A percentile compares a stretch with the other conserved stretches of the same genome.
phyloP scores from a whole-genome alignment of 2,329 filamentous ascomycete genomes.

The Elsinoe necatrix region DNA sequence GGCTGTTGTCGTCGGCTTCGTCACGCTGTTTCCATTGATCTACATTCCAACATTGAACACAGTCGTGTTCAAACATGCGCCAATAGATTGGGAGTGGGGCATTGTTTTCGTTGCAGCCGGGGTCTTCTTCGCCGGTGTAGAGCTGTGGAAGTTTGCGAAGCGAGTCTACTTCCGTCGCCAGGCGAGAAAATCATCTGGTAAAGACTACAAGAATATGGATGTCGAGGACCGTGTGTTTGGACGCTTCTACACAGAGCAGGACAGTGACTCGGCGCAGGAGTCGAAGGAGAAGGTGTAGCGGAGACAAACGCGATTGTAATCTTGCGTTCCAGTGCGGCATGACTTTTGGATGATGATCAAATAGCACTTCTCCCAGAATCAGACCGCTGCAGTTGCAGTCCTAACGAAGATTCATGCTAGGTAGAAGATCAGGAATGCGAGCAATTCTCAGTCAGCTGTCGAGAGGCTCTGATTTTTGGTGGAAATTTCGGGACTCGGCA shows the following conservation, averaged over 20 bases:
- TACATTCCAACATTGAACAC: constrained; percentile 63
- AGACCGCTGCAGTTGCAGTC: no score
- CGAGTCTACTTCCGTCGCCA: constrained; percentile 43
- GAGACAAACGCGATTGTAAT: neutral
- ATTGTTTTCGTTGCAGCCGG: constrained; percentile 54
- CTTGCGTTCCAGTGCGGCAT: no score
- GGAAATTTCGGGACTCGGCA: no score
- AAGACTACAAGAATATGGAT: constrained; percentile 18
- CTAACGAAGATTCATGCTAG: no score
- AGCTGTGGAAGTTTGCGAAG: constrained; percentile 61
- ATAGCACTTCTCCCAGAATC: no score
- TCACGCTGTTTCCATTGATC: constrained; percentile 39
- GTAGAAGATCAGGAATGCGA: no score
- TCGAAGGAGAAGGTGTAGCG: neutral
- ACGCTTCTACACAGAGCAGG: neutral
- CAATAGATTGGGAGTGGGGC: constrained; percentile 62
- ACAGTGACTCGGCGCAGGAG: neutral
- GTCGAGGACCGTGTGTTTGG: constrained; percentile 15
- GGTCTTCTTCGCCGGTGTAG: constrained; percentile 56
- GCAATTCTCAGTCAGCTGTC: no score
- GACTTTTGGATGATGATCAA: no score
- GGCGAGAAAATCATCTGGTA: constrained; percentile 6
- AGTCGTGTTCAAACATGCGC: constrained; percentile 56
- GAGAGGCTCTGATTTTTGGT: no score
- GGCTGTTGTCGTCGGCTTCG: constrained; percentile 36